Percentiles rank a stretch among this genome's conserved stretches.
Conservation (phyloP, 2,329 filamentous ascomycete species). For the Cercospora sp. region DNA sequence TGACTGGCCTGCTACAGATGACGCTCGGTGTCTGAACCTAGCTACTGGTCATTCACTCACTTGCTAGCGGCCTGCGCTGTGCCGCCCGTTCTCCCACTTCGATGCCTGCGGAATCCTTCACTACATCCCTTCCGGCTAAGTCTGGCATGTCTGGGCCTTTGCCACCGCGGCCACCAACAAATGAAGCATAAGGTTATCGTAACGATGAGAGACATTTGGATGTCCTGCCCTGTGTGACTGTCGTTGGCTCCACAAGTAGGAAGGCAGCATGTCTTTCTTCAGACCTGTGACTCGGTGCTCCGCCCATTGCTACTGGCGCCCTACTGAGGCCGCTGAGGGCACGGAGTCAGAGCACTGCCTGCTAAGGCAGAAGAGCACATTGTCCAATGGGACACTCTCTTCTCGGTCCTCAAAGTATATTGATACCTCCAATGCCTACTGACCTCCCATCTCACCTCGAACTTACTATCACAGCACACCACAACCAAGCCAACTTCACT, state of each 20-base stretch:
- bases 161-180: conserved; percentile 4
- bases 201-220: neutral
- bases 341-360: conserved; percentile 11
- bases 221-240: conserved; percentile 11
- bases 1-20: neutral
- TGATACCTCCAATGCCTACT: neutral
- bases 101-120: conserved; percentile 6
- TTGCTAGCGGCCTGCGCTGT: conserved; percentile 1
- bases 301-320: conserved; percentile 13
- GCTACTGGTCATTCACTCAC: conserved; percentile 6
- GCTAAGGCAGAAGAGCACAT: conserved; percentile 7
- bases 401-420: conserved; percentile 5
- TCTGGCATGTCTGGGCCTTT: neutral
- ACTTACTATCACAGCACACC: neutral
- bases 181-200: neutral
- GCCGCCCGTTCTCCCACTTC: neutral
- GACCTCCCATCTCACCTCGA: neutral
- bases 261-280: conserved; percentile 4
- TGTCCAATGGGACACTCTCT: conserved; percentile 1
- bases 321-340: conserved; percentile 12
- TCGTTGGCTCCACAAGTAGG: conserved; percentile 9
- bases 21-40: neutral
- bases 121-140: neutral
- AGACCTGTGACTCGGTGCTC: conserved; percentile 6
- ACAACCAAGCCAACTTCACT: conserved; percentile 5